Evolutionary conservation across 2,329 filamentous ascomycete species (phyloP).

Genomic region (Penicillium sp.): DNA sequence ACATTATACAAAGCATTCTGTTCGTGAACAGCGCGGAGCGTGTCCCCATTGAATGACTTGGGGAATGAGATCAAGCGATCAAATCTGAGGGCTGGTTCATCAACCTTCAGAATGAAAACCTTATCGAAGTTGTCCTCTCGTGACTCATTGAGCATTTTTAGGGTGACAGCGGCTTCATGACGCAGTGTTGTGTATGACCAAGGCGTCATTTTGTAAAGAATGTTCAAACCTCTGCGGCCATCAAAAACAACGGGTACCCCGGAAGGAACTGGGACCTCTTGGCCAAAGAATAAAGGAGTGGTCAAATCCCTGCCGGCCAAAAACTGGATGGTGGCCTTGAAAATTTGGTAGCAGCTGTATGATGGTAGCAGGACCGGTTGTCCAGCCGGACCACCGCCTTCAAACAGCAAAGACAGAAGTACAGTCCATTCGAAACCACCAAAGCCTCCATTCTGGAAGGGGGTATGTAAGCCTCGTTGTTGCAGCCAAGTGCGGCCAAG

Average conservation of each 20-base stretch:
- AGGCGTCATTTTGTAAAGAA: conserved; percentile 84
- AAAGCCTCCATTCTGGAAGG: conserved; percentile 75
- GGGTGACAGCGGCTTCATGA: conserved; percentile 69
- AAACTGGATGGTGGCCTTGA: conserved; percentile 91
- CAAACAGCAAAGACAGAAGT: conserved; percentile 75
- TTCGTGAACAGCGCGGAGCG: conserved; percentile 29
- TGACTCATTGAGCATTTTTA: conserved; percentile 71
- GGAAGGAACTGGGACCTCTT: conserved; percentile 36
- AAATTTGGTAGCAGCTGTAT: conserved; percentile 87
- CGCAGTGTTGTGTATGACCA: conserved; percentile 77
- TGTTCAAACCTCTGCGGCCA: conserved; percentile 67
- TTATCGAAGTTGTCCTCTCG: conserved; percentile 76
- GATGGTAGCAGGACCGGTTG: conserved; percentile 70
- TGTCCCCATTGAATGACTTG: conserved; percentile 24
- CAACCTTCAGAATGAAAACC: conserved; percentile 68
- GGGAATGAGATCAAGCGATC: conserved; percentile 50
- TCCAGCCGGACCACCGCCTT: conserved; percentile 70
- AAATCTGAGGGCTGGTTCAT: conserved; percentile 53
- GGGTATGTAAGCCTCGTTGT: conserved; percentile 75
- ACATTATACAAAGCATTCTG: conserved; percentile 56
- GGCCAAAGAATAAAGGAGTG: conserved; percentile 55
- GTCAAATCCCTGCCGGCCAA: conserved; percentile 72
- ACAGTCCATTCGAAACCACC: conserved; percentile 88
- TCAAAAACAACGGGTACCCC: conserved; percentile 74
- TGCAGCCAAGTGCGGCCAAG: conserved; percentile 85